Conservation (phyloP, 1,139 yeast genomes). For the Blastobotrys arbuscula region DNA sequence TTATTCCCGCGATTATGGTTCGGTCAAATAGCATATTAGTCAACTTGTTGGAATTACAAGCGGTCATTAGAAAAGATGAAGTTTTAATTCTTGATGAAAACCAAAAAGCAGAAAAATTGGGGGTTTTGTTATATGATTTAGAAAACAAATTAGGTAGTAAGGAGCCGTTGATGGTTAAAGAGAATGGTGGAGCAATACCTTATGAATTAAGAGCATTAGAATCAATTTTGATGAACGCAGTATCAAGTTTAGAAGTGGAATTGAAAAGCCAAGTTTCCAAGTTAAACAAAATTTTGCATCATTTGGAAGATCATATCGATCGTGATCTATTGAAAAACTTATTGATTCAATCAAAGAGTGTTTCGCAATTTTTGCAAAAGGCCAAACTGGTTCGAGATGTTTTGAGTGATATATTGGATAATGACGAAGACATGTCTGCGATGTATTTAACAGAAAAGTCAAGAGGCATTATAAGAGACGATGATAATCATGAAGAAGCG, state of each 20-base stretch:
- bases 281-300: slow-evolving; percentile 66
- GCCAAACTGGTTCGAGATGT: slow-evolving; percentile 75
- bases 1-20: slow-evolving; percentile 79
- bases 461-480: slow-evolving; percentile 30
- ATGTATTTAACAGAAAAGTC: slow-evolving; percentile 64
- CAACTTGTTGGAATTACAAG: slow-evolving; percentile 75
- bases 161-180: background rate
- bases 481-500: slow-evolving; percentile 57
- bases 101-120: slow-evolving; percentile 52
- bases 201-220: slow-evolving; percentile 89
- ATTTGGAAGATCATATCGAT: slow-evolving; percentile 78
- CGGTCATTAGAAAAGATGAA: slow-evolving; percentile 67
- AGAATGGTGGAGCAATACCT: slow-evolving; percentile 22
- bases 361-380: slow-evolving; percentile 74
- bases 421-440: slow-evolving; percentile 82
- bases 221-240: slow-evolving; percentile 73
- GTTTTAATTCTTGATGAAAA: slow-evolving; percentile 76
- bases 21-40: slow-evolving; percentile 76
- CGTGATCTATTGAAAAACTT: slow-evolving; percentile 71
- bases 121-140: slow-evolving; percentile 76
- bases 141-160: slow-evolving; percentile 48
- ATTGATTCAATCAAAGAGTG: slow-evolving; percentile 66
- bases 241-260: slow-evolving; percentile 77
- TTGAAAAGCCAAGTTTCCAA: slow-evolving; percentile 60
- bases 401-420: slow-evolving; percentile 77